Conservation (phyloP, 2,329 filamentous ascomycete genomes). For the Boeremia lycopersici region DNA sequence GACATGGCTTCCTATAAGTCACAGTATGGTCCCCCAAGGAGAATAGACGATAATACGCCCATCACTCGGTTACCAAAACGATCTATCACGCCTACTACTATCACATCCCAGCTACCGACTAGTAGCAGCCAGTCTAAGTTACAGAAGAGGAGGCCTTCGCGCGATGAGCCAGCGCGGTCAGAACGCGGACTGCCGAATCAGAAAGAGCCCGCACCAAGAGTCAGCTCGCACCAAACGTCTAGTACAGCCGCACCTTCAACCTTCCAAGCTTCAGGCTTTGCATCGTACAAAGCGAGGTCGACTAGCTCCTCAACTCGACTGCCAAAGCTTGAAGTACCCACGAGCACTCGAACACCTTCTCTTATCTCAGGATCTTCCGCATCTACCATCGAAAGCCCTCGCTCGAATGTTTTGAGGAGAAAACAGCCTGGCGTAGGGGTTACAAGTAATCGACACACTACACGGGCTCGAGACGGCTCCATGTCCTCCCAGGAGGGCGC, state of each 20-base stretch:
- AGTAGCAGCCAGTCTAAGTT: slow-evolving; percentile 39
- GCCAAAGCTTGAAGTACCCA: slow-evolving; percentile 44
- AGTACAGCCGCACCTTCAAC: slow-evolving; percentile 30
- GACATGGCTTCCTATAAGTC: slow-evolving; percentile 52
- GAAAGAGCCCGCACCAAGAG: slow-evolving; percentile 24
- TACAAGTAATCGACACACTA: slow-evolving; percentile 35
- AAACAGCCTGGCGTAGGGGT: slow-evolving; percentile 53
- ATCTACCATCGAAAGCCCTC: slow-evolving; percentile 54
- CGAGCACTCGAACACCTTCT: slow-evolving; percentile 52
- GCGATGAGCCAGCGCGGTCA: slow-evolving; percentile 37
- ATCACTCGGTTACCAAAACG: slow-evolving; percentile 46
- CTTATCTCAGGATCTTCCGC: slow-evolving; percentile 56
- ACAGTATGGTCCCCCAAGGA: slow-evolving; percentile 43
- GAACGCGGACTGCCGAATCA: slow-evolving; percentile 27
- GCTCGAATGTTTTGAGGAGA: slow-evolving; percentile 51
- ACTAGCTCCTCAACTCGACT: slow-evolving; percentile 40
- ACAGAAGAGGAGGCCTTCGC: slow-evolving; percentile 43
- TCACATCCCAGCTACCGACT: slow-evolving; percentile 34
- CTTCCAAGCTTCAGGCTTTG: slow-evolving; percentile 21
- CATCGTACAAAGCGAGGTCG: slow-evolving; percentile 29
- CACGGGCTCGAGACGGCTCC: slow-evolving; percentile 39
- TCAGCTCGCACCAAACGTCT: slow-evolving; percentile 31
- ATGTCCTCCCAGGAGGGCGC: slow-evolving; percentile 44
- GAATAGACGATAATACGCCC: slow-evolving; percentile 39
- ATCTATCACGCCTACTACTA: slow-evolving; percentile 43